Percentiles rank a stretch among this genome's conserved stretches.
Evolutionary conservation across 1,284 basidiomycete species (phyloP).

Genomic region (Cryptococcus maquisensis): DNA sequence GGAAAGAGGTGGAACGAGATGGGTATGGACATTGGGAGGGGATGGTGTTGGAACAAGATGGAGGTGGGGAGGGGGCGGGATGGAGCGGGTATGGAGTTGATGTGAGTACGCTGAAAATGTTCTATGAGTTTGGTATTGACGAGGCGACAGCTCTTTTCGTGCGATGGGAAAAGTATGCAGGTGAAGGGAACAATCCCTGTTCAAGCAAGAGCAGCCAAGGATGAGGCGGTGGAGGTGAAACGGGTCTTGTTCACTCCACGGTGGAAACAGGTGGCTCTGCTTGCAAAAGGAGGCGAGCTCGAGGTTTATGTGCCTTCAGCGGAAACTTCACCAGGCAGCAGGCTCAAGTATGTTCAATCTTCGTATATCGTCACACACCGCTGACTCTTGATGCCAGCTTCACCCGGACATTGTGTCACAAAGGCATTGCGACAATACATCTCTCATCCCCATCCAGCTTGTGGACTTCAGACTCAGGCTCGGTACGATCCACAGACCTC

Average conservation of each 20-base stretch:
- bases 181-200: constrained; percentile 19
- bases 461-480: too few relatives aligned
- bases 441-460: too few relatives aligned
- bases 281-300: not conserved
- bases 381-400: too few relatives aligned
- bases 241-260: too few relatives aligned
- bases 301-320: not conserved
- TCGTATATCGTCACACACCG: too few relatives aligned
- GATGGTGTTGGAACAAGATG: constrained; percentile 21
- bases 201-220: not conserved
- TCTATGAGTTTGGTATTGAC: not conserved
- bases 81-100: constrained; percentile 24
- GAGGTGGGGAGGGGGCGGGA: constrained; percentile 36
- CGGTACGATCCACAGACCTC: too few relatives aligned
- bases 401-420: too few relatives aligned
- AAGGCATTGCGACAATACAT: too few relatives aligned
- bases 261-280: too few relatives aligned
- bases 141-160: constrained; percentile 17
- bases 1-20: constrained; percentile 35
- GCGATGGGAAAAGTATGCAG: constrained; percentile 26
- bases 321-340: too few relatives aligned
- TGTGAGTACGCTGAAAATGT: constrained; percentile 14
- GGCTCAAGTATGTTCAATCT: too few relatives aligned
- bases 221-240: not conserved
- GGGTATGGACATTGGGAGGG: constrained; percentile 35